Percentiles rank a stretch among this genome's conserved stretches.
Evolutionary conservation across 2,329 filamentous ascomycete species (phyloP).

Genomic region (Botrytis fragariae): DNA sequence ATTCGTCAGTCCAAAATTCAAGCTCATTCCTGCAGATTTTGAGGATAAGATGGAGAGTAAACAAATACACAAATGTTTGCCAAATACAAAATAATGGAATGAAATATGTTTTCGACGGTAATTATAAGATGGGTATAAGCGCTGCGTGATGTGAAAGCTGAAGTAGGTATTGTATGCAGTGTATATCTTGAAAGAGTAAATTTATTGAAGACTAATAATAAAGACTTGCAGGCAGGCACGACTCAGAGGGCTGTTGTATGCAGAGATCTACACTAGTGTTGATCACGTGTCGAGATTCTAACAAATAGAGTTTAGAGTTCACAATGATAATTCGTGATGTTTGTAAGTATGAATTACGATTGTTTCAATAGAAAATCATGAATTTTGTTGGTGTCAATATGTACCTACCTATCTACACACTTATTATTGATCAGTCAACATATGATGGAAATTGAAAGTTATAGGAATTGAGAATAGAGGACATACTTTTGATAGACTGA

Average conservation of each 20-base stretch:
- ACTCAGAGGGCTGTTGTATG: neutral
- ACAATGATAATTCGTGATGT: neutral
- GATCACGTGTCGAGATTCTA: neutral
- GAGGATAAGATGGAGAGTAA: neutral
- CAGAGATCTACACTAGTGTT: slow-evolving; percentile 1
- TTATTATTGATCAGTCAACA: neutral
- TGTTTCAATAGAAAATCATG: neutral
- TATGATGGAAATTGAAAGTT: neutral
- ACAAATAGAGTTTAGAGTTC: neutral
- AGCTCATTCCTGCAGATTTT: slow-evolving; percentile 2
- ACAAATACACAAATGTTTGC: neutral
- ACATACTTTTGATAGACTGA: neutral
- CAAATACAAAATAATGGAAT: neutral
- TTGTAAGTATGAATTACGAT: neutral
- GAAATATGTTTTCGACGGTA: neutral
- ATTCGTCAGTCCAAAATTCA: neutral
- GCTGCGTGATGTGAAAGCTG: neutral
- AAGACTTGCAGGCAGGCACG: neutral
- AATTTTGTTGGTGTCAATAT: neutral
- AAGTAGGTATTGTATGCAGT: neutral
- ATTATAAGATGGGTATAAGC: neutral
- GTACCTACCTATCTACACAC: neutral
- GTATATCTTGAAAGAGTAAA: neutral
- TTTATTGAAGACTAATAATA: neutral
- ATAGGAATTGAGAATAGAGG: neutral